Conservation (phyloP, 345 rosid species). For the Boechera stricta region DNA sequence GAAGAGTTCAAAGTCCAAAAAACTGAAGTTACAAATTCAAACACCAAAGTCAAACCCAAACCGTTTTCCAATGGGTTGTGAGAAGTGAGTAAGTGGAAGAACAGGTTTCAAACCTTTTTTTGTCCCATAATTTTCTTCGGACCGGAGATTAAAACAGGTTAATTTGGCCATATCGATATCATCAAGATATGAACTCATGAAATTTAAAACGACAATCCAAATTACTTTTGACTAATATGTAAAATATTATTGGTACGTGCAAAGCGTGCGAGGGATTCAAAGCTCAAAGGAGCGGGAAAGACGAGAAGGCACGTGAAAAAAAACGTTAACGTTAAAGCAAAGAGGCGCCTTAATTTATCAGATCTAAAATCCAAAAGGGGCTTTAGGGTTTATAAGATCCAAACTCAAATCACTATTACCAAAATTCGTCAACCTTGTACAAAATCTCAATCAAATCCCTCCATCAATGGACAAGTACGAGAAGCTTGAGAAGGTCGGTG, state of each 20-base stretch:
- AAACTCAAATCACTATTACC: not conserved
- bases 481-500: slow-evolving; percentile 95
- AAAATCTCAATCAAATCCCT: not conserved
- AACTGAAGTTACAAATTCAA: no score
- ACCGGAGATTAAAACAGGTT: no score
- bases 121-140: no score
- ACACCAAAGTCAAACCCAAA: no score
- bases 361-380: slow-evolving; percentile 36
- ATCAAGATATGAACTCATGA: no score
- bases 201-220: no score
- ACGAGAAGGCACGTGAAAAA: slow-evolving; percentile 25
- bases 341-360: slow-evolving; percentile 16
- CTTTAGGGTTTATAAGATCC: slow-evolving; percentile 29
- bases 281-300: slow-evolving; percentile 37
- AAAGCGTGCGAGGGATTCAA: slow-evolving; percentile 23
- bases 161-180: no score
- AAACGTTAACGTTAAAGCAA: slow-evolving; percentile 21
- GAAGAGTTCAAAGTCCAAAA: no score
- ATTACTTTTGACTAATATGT: no score
- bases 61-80: no score
- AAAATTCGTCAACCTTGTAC: not conserved
- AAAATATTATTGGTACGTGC: not conserved
- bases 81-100: no score
- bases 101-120: no score
- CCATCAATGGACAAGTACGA: slow-evolving; percentile 58